Conservation (phyloP, 2,329 filamentous ascomycete species). For the Chaetomium strumarium region DNA sequence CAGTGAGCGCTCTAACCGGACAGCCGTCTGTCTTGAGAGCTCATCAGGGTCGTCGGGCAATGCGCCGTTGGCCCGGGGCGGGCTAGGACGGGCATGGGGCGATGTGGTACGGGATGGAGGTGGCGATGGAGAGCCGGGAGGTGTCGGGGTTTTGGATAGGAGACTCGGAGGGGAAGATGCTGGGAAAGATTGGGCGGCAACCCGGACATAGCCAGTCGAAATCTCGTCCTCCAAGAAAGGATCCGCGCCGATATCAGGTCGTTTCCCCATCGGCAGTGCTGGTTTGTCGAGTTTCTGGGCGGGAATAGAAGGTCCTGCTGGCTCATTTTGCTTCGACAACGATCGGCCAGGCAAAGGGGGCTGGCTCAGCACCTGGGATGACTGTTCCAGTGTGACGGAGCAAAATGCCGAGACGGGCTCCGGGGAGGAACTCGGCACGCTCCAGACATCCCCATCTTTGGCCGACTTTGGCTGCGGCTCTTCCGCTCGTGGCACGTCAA, state of each 20-base stretch:
- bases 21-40: slow-evolving; percentile 21
- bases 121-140: slow-evolving; percentile 26
- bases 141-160: slow-evolving; percentile 17
- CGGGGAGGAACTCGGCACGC: slow-evolving; percentile 18
- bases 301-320: not conserved
- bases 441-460: slow-evolving; percentile 18
- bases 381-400: not conserved
- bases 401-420: not conserved
- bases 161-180: slow-evolving; percentile 13
- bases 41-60: slow-evolving; percentile 11
- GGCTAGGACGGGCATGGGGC: not conserved
- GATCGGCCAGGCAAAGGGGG: slow-evolving; percentile 4
- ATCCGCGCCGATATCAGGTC: not conserved
- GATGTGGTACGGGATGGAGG: not conserved
- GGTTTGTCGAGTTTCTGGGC: not conserved
- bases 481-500: not conserved
- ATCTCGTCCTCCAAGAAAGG: slow-evolving; percentile 30
- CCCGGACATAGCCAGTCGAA: slow-evolving; percentile 34
- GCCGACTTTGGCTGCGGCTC: not conserved
- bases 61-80: not conserved
- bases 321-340: not conserved
- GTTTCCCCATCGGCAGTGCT: not conserved
- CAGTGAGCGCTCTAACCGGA: slow-evolving; percentile 44
- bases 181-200: slow-evolving; percentile 9
- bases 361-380: slow-evolving; percentile 8